Evolutionary conservation across 2,329 filamentous ascomycete species (phyloP), one percentile per base, ranked within the genome.

Genomic region (Ophiosphaerella herpotricha): DNA sequence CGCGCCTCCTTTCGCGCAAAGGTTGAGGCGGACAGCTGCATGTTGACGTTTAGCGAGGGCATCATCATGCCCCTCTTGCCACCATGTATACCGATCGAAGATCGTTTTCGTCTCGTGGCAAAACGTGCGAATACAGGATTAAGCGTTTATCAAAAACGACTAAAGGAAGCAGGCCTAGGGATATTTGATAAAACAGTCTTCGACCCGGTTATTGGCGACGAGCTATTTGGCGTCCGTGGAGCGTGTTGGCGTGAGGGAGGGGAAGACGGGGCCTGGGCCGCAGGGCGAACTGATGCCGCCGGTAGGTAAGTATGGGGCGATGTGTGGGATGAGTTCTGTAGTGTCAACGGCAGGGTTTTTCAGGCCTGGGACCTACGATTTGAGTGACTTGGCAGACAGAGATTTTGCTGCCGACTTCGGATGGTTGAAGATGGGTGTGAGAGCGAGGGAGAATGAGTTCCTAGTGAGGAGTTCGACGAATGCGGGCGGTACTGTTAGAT

Each of bases 1-100:
- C 74, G 77, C 7, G 68, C 74, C 1, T 75, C 75, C 59, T 77
- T 79, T 47, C n/a, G 14, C 21, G 61, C 67, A 35, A 67, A 68
- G 43, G 62, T 66, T 2, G 63, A 69, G 1, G 65, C 76, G 0
- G 74, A 79, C 29, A 74, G 70, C 24, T 75, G 77, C 48, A 79
- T 79, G 77, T 64, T 80, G 3, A 73, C 76, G 5, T 80, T 80
- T 61, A 72, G 68, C 57, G 76, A 78, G 39, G 77, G 77, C 5
- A 74, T 80, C 39, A 59, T 74, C 1, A 68, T 80, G 51, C 77
- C 77, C 0, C 78, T 75, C 52, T 54, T 79, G 0, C 46, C 68
- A 68, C 67, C 68, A 0, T 35, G 52, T 3, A 59, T 78, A 0
- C 60, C 67, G 0, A 50, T 78, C 0, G 70, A 74, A 32, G 60